Evolutionary conservation across 148 eudicot species (phyloP).

Genomic region (Polygonum aviculare): DNA sequence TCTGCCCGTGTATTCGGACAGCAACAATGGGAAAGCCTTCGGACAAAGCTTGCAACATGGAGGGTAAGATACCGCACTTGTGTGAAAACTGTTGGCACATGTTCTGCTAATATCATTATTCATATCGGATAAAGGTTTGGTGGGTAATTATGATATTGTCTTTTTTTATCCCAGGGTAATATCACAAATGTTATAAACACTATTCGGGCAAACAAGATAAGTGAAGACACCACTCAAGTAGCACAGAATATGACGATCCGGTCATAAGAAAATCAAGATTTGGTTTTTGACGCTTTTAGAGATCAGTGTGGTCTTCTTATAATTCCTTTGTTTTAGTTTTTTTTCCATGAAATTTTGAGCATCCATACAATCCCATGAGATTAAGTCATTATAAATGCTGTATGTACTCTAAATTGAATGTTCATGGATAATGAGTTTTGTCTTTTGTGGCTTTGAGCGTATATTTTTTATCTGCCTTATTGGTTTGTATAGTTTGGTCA

Average conservation of each 20-base stretch:
- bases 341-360: not conserved
- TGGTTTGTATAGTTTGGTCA: too few species aligned
- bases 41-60: slow-evolving; percentile 74
- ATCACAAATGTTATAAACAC: slow-evolving; percentile 58
- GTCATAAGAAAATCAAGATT: not conserved
- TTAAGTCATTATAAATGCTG: not conserved
- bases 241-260: slow-evolving; percentile 52
- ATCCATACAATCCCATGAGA: not conserved
- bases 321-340: not conserved
- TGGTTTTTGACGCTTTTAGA: not conserved
- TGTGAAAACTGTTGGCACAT: not conserved
- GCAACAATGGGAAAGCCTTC: slow-evolving; percentile 69
- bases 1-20: slow-evolving; percentile 75
- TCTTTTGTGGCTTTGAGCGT: not conserved
- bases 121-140: not conserved
- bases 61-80: slow-evolving; percentile 39
- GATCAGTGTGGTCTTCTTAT: not conserved
- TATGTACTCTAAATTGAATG: not conserved
- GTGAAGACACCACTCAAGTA: slow-evolving; percentile 54
- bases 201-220: slow-evolving; percentile 69
- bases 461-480: not conserved
- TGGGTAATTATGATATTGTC: not conserved
- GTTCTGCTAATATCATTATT: not conserved
- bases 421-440: not conserved
- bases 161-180: slow-evolving; percentile 36